Percentiles rank a stretch among this genome's conserved stretches.
phyloP scores from a whole-genome alignment of 345 rosid species.

The Iberis pinnata region DNA sequence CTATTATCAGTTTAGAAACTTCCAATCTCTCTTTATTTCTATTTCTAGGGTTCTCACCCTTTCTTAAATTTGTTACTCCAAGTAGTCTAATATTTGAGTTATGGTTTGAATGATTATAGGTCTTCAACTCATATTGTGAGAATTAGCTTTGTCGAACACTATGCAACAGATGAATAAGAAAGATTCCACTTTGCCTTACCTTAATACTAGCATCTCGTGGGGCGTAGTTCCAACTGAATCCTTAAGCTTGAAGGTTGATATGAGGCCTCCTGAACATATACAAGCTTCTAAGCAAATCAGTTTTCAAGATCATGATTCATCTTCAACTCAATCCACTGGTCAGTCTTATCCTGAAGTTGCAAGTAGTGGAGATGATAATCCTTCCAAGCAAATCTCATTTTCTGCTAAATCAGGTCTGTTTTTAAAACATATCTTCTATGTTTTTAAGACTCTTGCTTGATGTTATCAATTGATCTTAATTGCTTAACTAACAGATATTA shows the following conservation, averaged over 20 bases:
- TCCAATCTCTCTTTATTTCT: slow-evolving; percentile 4
- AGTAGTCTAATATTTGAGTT: neutral
- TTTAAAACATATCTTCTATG: neutral
- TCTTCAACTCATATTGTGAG: neutral
- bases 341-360: slow-evolving; percentile 60
- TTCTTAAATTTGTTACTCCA: too few relatives aligned
- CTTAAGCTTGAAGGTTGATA: slow-evolving; percentile 46
- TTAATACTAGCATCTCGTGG: slow-evolving; percentile 39
- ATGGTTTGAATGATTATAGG: slow-evolving; percentile 4
- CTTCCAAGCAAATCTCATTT: slow-evolving; percentile 24
- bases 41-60: neutral
- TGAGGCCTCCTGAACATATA: slow-evolving; percentile 23
- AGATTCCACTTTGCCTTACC: slow-evolving; percentile 34
- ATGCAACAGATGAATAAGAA: slow-evolving; percentile 41
- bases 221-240: slow-evolving; percentile 27
- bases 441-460: slow-evolving; percentile 14
- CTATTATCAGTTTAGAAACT: slow-evolving; percentile 21
- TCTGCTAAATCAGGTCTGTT: slow-evolving; percentile 31
- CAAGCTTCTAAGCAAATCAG: slow-evolving; percentile 37
- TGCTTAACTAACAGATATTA: slow-evolving; percentile 1
- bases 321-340: slow-evolving; percentile 68
- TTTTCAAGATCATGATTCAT: slow-evolving; percentile 60
- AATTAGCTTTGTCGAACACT: slow-evolving; percentile 3
- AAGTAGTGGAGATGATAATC: slow-evolving; percentile 38
- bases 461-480: neutral